Evolutionary conservation across 1,284 basidiomycete species (phyloP).

Genomic region (Puccinia brachypodii): DNA sequence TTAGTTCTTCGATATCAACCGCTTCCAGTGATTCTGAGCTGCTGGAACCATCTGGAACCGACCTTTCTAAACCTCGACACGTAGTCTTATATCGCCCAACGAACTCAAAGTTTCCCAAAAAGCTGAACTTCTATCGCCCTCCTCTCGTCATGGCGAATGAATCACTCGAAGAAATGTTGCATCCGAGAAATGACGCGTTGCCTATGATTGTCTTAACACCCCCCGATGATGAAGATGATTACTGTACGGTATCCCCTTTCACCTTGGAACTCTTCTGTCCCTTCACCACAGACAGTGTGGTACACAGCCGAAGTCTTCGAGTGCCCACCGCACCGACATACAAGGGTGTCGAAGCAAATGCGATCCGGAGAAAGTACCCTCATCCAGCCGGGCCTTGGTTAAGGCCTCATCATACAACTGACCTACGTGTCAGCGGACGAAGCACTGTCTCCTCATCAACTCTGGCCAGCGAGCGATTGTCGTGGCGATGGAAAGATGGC

Average conservation of each 20-base stretch:
- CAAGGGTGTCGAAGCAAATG: background rate
- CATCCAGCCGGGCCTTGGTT: constrained; percentile 44
- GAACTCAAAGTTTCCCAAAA: background rate
- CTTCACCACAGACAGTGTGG: background rate
- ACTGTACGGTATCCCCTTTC: constrained; percentile 33
- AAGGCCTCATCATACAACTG: background rate
- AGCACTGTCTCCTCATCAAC: background rate
- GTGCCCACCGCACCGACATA: constrained; percentile 1
- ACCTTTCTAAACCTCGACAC: background rate
- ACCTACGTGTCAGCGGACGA: background rate
- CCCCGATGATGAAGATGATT: constrained; percentile 36
- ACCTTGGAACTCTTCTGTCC: background rate
- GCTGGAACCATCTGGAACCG: background rate
- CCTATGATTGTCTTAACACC: constrained; percentile 30
- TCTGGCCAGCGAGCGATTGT: background rate
- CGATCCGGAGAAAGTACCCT: constrained; percentile 11
- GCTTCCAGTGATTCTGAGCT: background rate
- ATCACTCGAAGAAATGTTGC: background rate
- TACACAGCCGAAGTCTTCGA: background rate
- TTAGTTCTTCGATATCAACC: background rate
- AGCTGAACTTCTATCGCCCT: background rate
- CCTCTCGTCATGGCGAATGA: background rate
- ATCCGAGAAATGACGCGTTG: background rate
- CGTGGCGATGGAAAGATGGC: background rate
- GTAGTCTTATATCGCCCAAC: background rate